phyloP scores from a whole-genome alignment of 208 protist species.

The Acanthamoeba lenticulata region DNA sequence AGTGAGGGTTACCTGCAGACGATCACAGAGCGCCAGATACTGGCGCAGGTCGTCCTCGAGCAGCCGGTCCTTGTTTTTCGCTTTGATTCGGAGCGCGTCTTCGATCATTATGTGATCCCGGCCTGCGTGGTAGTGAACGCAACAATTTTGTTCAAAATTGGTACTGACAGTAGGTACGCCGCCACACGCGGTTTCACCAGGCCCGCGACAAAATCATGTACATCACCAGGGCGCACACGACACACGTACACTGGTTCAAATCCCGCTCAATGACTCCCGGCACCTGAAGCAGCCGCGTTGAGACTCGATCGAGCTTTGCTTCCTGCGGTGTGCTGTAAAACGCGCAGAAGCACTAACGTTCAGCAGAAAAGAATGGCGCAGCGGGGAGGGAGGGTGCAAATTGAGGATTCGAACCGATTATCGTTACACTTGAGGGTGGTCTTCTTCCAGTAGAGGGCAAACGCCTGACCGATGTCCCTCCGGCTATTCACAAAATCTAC shows the following conservation, averaged over 20 bases:
- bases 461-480: slow-evolving; percentile 45
- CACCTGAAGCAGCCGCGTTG: slow-evolving; percentile 28
- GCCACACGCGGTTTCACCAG: not conserved
- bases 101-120: slow-evolving; percentile 16
- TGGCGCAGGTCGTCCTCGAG: slow-evolving; percentile 52
- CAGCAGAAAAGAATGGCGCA: not conserved
- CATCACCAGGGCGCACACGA: not conserved
- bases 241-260: not conserved
- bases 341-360: not conserved
- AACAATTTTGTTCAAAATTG: too few relatives aligned
- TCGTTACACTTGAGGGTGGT: slow-evolving; percentile 2
- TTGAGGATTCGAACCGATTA: not conserved
- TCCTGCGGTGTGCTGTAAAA: slow-evolving; percentile 30
- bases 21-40: slow-evolving; percentile 52
- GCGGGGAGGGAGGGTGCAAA: not conserved
- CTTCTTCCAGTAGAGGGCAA: slow-evolving; percentile 38
- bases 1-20: not conserved
- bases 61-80: slow-evolving; percentile 11
- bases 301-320: slow-evolving; percentile 44
- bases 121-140: too few relatives aligned
- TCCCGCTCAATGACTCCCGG: not conserved
- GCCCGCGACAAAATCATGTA: not conserved
- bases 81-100: slow-evolving; percentile 28
- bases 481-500: slow-evolving; percentile 65
- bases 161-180: too few relatives aligned